These are phyloP conservation scores for Albizia julibrissin DNA, from an alignment of 306 rosid species.

Conservation along the genomic window DNA sequence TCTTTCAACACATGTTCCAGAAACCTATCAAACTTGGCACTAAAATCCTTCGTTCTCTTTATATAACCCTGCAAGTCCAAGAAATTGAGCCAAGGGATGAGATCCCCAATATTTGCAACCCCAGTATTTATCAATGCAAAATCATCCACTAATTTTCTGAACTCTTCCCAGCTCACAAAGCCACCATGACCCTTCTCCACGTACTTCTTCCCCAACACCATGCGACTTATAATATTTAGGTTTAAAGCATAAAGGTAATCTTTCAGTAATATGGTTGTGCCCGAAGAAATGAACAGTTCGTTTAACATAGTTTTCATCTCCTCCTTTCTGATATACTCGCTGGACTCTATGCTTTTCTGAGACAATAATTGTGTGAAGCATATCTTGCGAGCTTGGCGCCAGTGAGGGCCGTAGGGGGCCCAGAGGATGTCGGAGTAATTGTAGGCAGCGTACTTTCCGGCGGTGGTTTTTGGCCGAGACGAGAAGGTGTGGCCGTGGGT, in stretches of 20 bases:
- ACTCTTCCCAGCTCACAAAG: constrained; percentile 48
- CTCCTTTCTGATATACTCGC: constrained; percentile 53
- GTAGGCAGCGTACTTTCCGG: constrained; percentile 26
- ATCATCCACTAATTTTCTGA: constrained; percentile 47
- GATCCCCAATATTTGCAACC: constrained; percentile 54
- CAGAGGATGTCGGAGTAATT: not conserved
- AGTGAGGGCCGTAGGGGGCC: not conserved
- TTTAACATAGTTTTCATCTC: constrained; percentile 33
- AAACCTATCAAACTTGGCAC: constrained; percentile 53
- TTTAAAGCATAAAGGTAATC: constrained; percentile 41
- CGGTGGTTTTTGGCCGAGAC: constrained; percentile 45
- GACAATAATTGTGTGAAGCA: constrained; percentile 53
- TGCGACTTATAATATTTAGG: constrained; percentile 62
- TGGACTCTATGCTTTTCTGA: constrained; percentile 44
- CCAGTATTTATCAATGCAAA: constrained; percentile 20
- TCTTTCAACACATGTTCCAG: constrained; percentile 61
- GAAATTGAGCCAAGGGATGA: constrained; percentile 44
- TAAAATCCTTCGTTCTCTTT: constrained; percentile 60
- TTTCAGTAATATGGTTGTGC: constrained; percentile 24
- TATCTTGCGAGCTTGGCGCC: constrained; percentile 47
- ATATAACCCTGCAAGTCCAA: constrained; percentile 62
- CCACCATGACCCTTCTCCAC: constrained; percentile 33
- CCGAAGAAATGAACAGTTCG: constrained; percentile 25
- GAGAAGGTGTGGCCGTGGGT: constrained; percentile 47
- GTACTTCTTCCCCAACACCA: constrained; percentile 67